A percentile compares a stretch with the other conserved stretches of the same genome.
These are phyloP conservation scores for Glycyrrhiza uralensis DNA, from an alignment of 306 rosid species.

Conservation along the genomic window DNA sequence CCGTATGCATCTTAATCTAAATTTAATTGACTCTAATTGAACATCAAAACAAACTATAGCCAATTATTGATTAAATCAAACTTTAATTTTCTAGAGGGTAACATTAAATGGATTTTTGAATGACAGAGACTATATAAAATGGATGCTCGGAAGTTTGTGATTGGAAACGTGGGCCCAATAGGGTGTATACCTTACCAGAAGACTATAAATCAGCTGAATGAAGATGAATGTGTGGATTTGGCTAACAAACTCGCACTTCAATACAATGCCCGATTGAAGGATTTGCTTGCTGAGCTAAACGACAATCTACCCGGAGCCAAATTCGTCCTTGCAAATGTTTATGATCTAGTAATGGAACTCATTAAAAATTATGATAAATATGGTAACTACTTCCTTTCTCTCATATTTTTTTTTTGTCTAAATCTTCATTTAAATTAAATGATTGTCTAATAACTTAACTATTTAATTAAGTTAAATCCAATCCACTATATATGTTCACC, in stretches of 20 bases:
- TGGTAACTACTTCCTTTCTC: slow-evolving; percentile 34
- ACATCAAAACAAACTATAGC: neutral
- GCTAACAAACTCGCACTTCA: slow-evolving; percentile 75
- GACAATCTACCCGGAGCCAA: slow-evolving; percentile 74
- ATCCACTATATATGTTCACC: too few species aligned
- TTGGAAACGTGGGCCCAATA: slow-evolving; percentile 86
- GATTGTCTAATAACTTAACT: neutral
- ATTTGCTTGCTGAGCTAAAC: slow-evolving; percentile 60
- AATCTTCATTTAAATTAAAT: neutral
- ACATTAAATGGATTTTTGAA: neutral
- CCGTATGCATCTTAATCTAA: slow-evolving; percentile 38
- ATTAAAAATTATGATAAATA: slow-evolving; percentile 55
- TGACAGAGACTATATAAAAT: slow-evolving; percentile 69
- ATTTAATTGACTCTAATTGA: neutral
- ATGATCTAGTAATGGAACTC: slow-evolving; percentile 68
- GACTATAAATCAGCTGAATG: slow-evolving; percentile 67
- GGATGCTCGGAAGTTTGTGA: slow-evolving; percentile 84
- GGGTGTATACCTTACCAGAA: slow-evolving; percentile 95
- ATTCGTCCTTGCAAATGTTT: slow-evolving; percentile 75
- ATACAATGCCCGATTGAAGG: slow-evolving; percentile 72
- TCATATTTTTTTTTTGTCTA: neutral
- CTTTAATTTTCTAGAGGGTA: neutral
- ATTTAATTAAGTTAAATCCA: neutral
- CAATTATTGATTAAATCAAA: neutral
- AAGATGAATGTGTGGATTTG: slow-evolving; percentile 79